A percentile compares a stretch with the other conserved stretches of the same genome.
These are phyloP conservation scores for Volutella citrinella DNA, from an alignment of 2,329 filamentous ascomycete genomes.

Conservation along the genomic window DNA sequence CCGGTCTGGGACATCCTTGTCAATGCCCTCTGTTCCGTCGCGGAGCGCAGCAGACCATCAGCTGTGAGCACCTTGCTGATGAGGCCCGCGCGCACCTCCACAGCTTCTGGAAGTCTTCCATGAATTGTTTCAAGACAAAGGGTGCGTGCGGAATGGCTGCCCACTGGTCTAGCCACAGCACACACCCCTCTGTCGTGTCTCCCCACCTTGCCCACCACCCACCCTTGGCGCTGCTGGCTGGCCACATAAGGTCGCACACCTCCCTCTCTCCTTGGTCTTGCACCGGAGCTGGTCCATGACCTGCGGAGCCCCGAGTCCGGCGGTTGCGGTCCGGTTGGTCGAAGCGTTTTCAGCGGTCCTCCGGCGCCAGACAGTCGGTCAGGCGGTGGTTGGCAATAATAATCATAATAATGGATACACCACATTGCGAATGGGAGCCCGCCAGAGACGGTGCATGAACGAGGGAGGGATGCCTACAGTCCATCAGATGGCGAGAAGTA, in stretches of 20 bases:
- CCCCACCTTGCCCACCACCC: too few relatives aligned
- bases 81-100: too few relatives aligned
- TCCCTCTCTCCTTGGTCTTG: too few relatives aligned
- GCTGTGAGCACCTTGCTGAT: too few relatives aligned
- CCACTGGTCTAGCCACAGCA: too few relatives aligned
- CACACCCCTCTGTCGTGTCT: too few relatives aligned
- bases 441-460: constrained; percentile 5
- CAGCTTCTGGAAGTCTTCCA: constrained; percentile 28
- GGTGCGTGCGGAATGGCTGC: too few relatives aligned
- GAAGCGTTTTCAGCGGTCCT: constrained; percentile 13
- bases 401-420: constrained; percentile 6
- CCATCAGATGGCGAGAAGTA: too few relatives aligned
- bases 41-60: too few relatives aligned
- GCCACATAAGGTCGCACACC: too few relatives aligned
- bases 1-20: constrained; percentile 24
- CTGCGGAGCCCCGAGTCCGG: constrained; percentile 7
- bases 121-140: constrained; percentile 24
- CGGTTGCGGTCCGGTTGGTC: constrained; percentile 18
- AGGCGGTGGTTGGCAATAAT: not conserved
- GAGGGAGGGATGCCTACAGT: constrained; percentile 4
- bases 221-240: too few relatives aligned
- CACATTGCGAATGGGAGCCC: constrained; percentile 1
- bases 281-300: constrained; percentile 17
- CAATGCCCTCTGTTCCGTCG: constrained; percentile 8
- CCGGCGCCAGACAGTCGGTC: too few relatives aligned